Conservation (phyloP, 2,329 filamentous ascomycete species). For the Aureobasidium sp. region DNA sequence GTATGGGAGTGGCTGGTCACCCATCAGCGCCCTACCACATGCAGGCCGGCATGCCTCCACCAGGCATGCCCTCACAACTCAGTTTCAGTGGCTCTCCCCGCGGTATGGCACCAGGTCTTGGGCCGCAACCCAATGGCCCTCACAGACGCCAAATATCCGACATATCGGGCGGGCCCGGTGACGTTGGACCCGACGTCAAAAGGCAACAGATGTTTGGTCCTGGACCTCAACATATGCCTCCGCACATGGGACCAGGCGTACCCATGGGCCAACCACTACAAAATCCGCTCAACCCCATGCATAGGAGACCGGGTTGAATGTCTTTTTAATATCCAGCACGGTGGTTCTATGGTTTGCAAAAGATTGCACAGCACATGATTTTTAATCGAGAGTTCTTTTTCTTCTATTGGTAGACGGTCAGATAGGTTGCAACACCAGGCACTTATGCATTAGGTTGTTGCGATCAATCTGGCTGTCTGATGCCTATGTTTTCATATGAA, state of each 20-base stretch:
- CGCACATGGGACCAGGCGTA: conserved; percentile 16
- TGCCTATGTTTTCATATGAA: background rate
- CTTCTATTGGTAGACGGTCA: background rate
- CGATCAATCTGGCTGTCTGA: background rate
- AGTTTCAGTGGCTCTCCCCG: conserved; percentile 30
- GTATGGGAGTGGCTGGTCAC: conserved; percentile 30
- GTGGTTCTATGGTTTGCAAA: background rate
- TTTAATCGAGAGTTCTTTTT: background rate
- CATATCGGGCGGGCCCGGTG: conserved; percentile 46
- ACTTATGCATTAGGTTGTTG: background rate
- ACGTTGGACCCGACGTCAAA: conserved; percentile 44
- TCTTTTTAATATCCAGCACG: background rate
- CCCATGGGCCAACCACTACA: conserved; percentile 31
- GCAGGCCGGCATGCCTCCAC: conserved; percentile 15
- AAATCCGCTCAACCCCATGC: conserved; percentile 41
- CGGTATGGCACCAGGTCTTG: conserved; percentile 24
- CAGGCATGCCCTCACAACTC: conserved; percentile 19
- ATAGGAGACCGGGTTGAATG: conserved; percentile 33
- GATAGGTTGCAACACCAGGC: background rate
- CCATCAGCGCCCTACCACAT: conserved; percentile 30
- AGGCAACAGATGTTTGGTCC: conserved; percentile 48
- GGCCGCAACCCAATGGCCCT: conserved; percentile 23
- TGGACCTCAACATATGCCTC: conserved; percentile 6
- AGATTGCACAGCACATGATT: background rate
- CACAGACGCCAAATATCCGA: conserved; percentile 54